phyloP scores from a whole-genome alignment of 257 asterid genomes.

The Verbascum thapsus region DNA sequence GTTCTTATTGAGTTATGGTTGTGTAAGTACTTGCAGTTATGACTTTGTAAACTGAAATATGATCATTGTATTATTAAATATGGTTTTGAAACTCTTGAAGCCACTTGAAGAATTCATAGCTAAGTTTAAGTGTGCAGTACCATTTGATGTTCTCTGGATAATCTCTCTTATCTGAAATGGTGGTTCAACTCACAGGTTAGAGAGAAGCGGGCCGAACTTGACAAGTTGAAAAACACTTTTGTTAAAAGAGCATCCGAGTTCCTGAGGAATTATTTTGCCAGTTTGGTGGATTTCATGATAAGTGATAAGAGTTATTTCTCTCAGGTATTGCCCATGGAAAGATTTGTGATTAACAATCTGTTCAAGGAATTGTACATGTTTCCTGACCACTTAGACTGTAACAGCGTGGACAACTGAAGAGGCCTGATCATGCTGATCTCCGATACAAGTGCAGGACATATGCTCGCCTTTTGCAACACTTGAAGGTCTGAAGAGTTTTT shows the following conservation, averaged over 20 bases:
- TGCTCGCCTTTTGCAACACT: constrained; percentile 97
- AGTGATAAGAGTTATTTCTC: constrained; percentile 97
- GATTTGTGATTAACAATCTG: constrained; percentile 14
- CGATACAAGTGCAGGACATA: constrained; percentile 97
- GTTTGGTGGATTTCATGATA: constrained; percentile 98
- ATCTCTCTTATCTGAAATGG: constrained; percentile 28
- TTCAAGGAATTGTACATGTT: constrained; percentile 11
- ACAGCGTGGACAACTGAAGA: constrained; percentile 97
- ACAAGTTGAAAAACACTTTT: constrained; percentile 70
- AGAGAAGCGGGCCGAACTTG: constrained; percentile 96
- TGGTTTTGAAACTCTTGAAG: constrained; percentile 50
- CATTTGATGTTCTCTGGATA: constrained; percentile 20
- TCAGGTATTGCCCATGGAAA: constrained; percentile 58
- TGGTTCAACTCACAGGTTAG: constrained; percentile 58
- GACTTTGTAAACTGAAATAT: not conserved
- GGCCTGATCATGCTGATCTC: constrained; percentile 98
- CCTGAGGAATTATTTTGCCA: constrained; percentile 82
- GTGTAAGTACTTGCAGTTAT: no score
- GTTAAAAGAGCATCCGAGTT: constrained; percentile 96
- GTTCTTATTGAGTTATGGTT: no score
- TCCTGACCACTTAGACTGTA: constrained; percentile 36
- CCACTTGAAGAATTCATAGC: constrained; percentile 27
- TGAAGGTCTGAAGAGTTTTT: constrained; percentile 59
- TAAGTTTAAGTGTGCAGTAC: not conserved
- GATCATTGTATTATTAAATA: not conserved